Percentiles rank a stretch among this genome's conserved stretches.
phyloP scores from a whole-genome alignment of 2,329 filamentous ascomycete species.

The Penicillium oxalicum region DNA sequence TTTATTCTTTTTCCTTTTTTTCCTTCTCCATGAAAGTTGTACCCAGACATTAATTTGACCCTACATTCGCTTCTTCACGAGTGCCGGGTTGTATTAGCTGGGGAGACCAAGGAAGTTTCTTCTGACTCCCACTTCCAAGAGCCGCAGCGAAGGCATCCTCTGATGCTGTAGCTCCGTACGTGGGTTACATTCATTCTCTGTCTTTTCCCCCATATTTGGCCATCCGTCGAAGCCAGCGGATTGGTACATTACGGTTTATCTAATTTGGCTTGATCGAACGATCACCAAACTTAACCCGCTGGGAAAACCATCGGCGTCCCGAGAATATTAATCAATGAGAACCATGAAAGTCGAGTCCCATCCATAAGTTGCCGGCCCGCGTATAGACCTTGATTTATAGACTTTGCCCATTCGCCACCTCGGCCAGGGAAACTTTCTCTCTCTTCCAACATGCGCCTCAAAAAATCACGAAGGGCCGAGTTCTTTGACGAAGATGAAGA shows the following conservation, averaged over 20 bases:
- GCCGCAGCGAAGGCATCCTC: constrained; percentile 42
- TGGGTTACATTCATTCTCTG: constrained; percentile 36
- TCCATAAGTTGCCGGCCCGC: constrained; percentile 10
- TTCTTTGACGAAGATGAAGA: constrained; percentile 12
- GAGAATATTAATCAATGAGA: constrained; percentile 16
- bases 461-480: constrained; percentile 11
- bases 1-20: constrained; percentile 34
- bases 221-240: no score
- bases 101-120: constrained; percentile 41
- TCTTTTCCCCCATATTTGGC: neutral
- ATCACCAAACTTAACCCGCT: no score
- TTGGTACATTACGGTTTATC: no score
- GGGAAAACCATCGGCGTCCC: no score
- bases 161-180: constrained; percentile 47
- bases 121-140: constrained; percentile 44
- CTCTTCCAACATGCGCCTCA: constrained; percentile 14
- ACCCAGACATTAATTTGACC: constrained; percentile 56
- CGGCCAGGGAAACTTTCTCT: constrained; percentile 1
- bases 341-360: constrained; percentile 13
- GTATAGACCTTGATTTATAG: constrained; percentile 14
- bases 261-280: no score
- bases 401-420: constrained; percentile 11
- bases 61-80: constrained; percentile 44
- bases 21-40: constrained; percentile 51
- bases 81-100: constrained; percentile 55